These are phyloP conservation scores for Geotrichum klebahnii DNA, from an alignment of 1,139 yeast species.

Conservation along the genomic window DNA sequence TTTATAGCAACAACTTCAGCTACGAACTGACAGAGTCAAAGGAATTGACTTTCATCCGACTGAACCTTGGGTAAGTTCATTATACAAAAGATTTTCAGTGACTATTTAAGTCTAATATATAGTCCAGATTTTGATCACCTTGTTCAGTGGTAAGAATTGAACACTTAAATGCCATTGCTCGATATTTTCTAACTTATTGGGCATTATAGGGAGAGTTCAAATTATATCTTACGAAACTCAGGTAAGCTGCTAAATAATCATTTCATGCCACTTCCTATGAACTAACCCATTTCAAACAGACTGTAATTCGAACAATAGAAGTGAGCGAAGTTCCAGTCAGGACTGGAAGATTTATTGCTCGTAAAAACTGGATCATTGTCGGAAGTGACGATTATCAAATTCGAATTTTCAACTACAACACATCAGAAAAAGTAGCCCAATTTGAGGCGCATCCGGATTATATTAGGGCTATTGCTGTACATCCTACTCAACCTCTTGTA, in stretches of 20 bases:
- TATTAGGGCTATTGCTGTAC: slow-evolving; percentile 87
- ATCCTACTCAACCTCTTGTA: slow-evolving; percentile 85
- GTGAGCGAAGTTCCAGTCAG: slow-evolving; percentile 94
- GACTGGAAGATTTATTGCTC: slow-evolving; percentile 89
- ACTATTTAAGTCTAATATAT: slow-evolving; percentile 5
- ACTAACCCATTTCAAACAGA: slow-evolving; percentile 34
- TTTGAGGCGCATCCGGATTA: slow-evolving; percentile 98
- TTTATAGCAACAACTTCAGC: slow-evolving; percentile 63
- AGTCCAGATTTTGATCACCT: slow-evolving; percentile 56
- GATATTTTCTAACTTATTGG: slow-evolving; percentile 1
- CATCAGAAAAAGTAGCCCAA: slow-evolving; percentile 78
- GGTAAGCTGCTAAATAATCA: slow-evolving; percentile 23
- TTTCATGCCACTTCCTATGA: slow-evolving; percentile 43
- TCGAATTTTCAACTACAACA: slow-evolving; percentile 89
- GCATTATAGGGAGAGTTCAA: slow-evolving; percentile 56
- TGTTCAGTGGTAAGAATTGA: slow-evolving; percentile 64
- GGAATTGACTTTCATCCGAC: slow-evolving; percentile 97
- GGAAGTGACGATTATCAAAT: slow-evolving; percentile 95
- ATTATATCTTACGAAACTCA: slow-evolving; percentile 91
- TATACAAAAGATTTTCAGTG: not conserved
- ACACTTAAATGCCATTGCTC: not conserved
- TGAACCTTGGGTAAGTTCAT: slow-evolving; percentile 73
- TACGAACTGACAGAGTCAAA: slow-evolving; percentile 93
- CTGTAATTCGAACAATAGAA: slow-evolving; percentile 66
- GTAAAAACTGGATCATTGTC: slow-evolving; percentile 95